Percentiles rank a stretch among this genome's conserved stretches.
These are phyloP conservation scores for Aspergillus bombycis DNA, from an alignment of 2,329 filamentous ascomycete genomes.

Conservation along the genomic window DNA sequence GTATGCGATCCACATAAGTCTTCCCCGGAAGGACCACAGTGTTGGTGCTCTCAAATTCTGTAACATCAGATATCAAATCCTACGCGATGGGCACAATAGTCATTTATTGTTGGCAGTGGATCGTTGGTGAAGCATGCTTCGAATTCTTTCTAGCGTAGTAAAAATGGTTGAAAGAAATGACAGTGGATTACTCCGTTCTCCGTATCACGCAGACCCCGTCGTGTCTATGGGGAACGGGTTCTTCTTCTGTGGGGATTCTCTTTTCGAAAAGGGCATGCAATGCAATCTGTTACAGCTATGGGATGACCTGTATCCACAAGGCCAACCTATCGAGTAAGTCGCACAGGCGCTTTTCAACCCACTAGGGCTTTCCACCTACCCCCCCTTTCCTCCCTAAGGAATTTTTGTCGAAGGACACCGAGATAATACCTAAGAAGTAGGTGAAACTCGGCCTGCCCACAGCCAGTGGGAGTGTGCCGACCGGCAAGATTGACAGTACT, in stretches of 20 bases:
- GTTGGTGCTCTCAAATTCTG: conserved; percentile 25
- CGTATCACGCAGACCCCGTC: conserved; percentile 9
- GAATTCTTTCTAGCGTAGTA: conserved; percentile 10
- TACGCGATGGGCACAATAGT: conserved; percentile 7
- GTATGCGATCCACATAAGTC: conserved; percentile 29
- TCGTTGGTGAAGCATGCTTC: conserved; percentile 16
- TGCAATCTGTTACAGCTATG: conserved; percentile 14
- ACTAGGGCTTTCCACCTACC: background rate
- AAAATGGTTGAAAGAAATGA: conserved; percentile 4
- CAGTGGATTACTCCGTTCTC: conserved; percentile 13
- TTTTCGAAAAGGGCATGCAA: background rate
- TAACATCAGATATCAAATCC: conserved; percentile 16
- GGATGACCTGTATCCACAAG: conserved; percentile 8
- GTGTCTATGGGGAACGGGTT: conserved; percentile 16
- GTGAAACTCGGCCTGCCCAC: conserved; percentile 14
- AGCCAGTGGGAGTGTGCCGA: conserved; percentile 6
- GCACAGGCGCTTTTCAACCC: conserved; percentile 2
- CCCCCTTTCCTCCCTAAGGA: conserved; percentile 13
- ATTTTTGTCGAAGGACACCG: background rate
- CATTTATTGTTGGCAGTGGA: conserved; percentile 7
- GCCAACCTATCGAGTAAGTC: conserved; percentile 3
- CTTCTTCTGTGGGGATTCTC: conserved; percentile 21
- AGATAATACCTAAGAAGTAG: conserved; percentile 7
- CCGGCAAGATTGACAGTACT: conserved; percentile 21
- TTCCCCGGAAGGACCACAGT: conserved; percentile 30